Evolutionary conservation across 2,329 filamentous ascomycete genomes (phyloP), one percentile per base, ranked within the genome.

Genomic region (Clonostachys byssicola): DNA sequence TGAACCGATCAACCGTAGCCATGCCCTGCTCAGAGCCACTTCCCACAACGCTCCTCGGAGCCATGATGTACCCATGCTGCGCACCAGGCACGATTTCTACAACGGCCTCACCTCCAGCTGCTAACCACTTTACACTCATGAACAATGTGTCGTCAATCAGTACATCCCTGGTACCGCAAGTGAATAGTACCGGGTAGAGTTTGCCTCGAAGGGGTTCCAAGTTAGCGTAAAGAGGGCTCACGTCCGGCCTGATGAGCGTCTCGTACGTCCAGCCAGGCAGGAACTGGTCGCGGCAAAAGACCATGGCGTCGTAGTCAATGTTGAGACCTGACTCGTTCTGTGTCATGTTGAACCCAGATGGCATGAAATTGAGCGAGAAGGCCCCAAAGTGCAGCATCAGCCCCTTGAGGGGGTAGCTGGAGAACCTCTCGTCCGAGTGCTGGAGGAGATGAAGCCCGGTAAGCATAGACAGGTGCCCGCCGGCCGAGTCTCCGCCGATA

Each of bases 101-200:
- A 12, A 48, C 42, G 14, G 51, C 48, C 38, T 43, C 36, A 6
- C 45, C 48, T 6, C 49, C 52, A n/a, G 51, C 48, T 23, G 47
- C 45, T 43, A 51, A 44, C 52, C 51, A 53, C 23, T 46, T 50
- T 16, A 47, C 41, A 36, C 47, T 50, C 49, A 54, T 54, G 9
- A 53, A 46, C 12, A 54, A 34, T 12, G 48, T 51, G 30, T 54
- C 51, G 23, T 54, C 52, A 13, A 53, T 34, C 35, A 53, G 42
- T 10, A 45, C 46, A 40, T 54, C 51, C 23, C 45, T 43, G 1
- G 51, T 54, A 34, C 52, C 52, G 34, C 47, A 51, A 2, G 49
- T 46, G 34, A 54, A 54, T 7, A 54, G 36, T 5, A 51, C 51
- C 16, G 47, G 45, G 6, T 49, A 49, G 8, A 54, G 33, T 12